phyloP scores from a whole-genome alignment of 257 asterid genomes.

The Lantana camara region DNA sequence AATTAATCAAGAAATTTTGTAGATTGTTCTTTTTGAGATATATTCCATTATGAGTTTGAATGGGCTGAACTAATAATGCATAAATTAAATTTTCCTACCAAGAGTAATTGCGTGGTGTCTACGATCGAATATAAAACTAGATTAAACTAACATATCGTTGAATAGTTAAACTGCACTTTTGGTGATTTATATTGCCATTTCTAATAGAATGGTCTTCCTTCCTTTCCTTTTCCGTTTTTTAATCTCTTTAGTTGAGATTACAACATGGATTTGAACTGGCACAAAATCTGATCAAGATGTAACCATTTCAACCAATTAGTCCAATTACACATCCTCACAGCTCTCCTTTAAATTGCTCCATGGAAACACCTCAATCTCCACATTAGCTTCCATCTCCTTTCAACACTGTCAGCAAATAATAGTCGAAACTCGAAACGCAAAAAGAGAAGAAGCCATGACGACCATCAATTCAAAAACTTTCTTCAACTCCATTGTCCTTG shows the following conservation, averaged over 20 bases:
- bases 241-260: constrained; percentile 32
- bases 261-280: constrained; percentile 17
- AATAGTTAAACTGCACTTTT: neutral
- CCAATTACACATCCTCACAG: neutral
- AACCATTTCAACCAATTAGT: constrained; percentile 45
- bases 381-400: too few relatives aligned
- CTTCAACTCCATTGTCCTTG: constrained; percentile 19
- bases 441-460: constrained; percentile 19
- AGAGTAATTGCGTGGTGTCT: too few relatives aligned
- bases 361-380: neutral
- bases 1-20: too few relatives aligned
- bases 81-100: too few relatives aligned
- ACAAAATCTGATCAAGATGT: constrained; percentile 38
- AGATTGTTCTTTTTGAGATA: too few relatives aligned
- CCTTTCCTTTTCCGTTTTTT: neutral
- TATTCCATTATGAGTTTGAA: too few relatives aligned
- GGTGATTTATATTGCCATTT: neutral
- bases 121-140: too few relatives aligned
- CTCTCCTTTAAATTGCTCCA: constrained; percentile 30
- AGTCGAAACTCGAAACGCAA: neutral
- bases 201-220: constrained; percentile 25
- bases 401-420: too few relatives aligned
- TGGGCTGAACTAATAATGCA: too few relatives aligned
- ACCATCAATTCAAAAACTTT: constrained; percentile 18
- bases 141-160: neutral